These are phyloP conservation scores for Monilinia vaccinii-corymbosi DNA, from an alignment of 2,329 filamentous ascomycete species.

Conservation along the genomic window DNA sequence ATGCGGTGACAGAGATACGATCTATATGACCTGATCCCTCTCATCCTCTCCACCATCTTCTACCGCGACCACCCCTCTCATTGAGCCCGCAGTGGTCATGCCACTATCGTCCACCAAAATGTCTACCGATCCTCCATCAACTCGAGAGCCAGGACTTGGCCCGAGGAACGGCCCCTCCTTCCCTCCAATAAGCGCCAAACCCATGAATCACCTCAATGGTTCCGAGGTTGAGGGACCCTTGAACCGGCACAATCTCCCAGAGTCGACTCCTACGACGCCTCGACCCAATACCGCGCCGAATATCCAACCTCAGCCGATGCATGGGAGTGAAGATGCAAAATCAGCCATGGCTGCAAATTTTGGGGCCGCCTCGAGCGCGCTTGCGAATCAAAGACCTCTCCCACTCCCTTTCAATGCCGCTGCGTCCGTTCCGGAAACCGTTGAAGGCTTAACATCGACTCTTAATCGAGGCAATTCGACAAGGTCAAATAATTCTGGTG, in stretches of 20 bases:
- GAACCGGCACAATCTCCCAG: conserved; percentile 32
- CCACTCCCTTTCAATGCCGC: conserved; percentile 41
- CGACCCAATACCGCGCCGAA: conserved; percentile 35
- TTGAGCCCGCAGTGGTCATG: background rate
- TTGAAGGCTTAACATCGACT: conserved; percentile 35
- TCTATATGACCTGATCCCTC: background rate
- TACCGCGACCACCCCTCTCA: background rate
- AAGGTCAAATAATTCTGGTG: conserved; percentile 49
- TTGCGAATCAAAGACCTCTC: conserved; percentile 43
- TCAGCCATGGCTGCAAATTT: conserved; percentile 58
- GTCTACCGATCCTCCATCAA: background rate
- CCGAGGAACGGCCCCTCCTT: conserved; percentile 33
- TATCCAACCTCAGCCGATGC: conserved; percentile 34
- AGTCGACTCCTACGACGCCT: conserved; percentile 47
- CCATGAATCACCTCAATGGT: conserved; percentile 32
- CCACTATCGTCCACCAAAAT: background rate
- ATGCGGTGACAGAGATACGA: conserved; percentile 8
- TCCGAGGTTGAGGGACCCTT: background rate
- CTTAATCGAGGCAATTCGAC: conserved; percentile 50
- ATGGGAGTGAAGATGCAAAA: conserved; percentile 37
- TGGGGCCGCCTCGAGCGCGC: conserved; percentile 21
- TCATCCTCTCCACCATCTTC: background rate
- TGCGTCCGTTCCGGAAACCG: conserved; percentile 40
- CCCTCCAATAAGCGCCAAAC: conserved; percentile 49
- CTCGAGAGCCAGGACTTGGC: background rate